phyloP scores from a whole-genome alignment of 2,329 filamentous ascomycete species.

The Epichloe festucae region DNA sequence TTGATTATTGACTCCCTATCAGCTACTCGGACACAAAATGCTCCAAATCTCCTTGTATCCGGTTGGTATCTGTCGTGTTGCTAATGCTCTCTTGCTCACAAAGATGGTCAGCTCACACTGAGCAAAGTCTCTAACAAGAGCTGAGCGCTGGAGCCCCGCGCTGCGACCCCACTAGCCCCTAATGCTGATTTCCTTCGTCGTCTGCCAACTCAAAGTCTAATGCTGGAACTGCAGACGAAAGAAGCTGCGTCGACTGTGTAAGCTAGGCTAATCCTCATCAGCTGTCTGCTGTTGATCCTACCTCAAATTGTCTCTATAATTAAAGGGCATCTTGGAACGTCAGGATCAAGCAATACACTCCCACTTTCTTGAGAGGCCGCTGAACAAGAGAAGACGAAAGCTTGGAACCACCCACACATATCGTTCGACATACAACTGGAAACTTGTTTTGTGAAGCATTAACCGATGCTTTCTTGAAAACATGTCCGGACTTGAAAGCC shows the following conservation, averaged over 20 bases:
- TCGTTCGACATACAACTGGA: neutral
- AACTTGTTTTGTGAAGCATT: neutral
- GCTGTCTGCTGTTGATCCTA: neutral
- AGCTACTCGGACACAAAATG: too few species aligned
- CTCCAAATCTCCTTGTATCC: too few species aligned
- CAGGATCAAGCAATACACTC: neutral
- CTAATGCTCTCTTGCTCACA: too few species aligned
- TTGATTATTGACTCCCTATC: too few species aligned
- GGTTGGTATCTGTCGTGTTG: too few species aligned
- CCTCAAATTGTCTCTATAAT: too few species aligned
- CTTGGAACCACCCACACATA: neutral
- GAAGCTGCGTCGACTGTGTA: neutral
- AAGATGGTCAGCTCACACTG: neutral
- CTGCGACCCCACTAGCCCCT: neutral
- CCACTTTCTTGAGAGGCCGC: neutral
- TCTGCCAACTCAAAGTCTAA: neutral
- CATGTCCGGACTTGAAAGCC: slow-evolving; percentile 24
- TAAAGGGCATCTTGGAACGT: neutral
- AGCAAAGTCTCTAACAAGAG: neutral
- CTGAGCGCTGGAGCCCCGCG: neutral
- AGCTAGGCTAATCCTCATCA: too few species aligned
- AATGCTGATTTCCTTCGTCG: neutral
- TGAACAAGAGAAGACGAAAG: neutral
- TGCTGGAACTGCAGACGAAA: neutral
- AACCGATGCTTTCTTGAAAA: slow-evolving; percentile 2